Base-by-base conservation (phyloP, 2,329 filamentous ascomycete species). In the Fusarium heterosporum region DNA sequence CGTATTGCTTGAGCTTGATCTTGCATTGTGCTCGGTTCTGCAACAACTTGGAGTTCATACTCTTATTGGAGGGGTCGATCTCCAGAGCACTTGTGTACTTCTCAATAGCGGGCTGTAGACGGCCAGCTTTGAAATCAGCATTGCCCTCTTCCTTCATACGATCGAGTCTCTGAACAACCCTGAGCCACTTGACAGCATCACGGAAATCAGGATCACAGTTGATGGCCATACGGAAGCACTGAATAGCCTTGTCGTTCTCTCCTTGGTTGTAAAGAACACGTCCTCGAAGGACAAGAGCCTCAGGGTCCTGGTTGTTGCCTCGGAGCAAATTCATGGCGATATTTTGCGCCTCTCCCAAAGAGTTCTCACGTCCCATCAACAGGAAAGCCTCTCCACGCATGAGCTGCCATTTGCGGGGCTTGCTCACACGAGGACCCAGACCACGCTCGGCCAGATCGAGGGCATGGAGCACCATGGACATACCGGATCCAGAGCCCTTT, bases 111-210 rank as follows among this genome's bases (percentile, higher is more conserved):
- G 89, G 83, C 74, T 92, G 88, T 81, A 90, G 96, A 59, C 89
- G 87, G 63, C 91, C 91, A 53, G 89, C 86, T 83, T 97, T 98
- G 87, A 96, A 99, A 22, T 93, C 90, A 8, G 83, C 79, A 78
- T 99, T 98, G 61, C 96, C 96, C 73, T 97, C 93, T 70, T 96
- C 91, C 84, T 98, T 98, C 85, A 93, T 95, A 64, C 92, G 88
- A 73, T 97, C 92, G 22, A 99, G 86, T 80, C 94, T 97, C 81
- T 97, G 93, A 42, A 97, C 93, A 76, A 92, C 91, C 64, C 93
- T 88, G 61, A 98, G 84, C 82, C 93, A 95, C 81, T 93, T 96
- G 72, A 97, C 87, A 9, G 94, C 95, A 66, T 93, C 90, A 72
- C 89, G 90, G 82, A 92, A 96, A 78, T 99, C 96, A 10, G 96